A percentile compares a stretch with the other conserved stretches of the same genome.
phyloP scores from a whole-genome alignment of 192 early-diverging fungal species.

The Gryganskiella cystojenkinii region DNA sequence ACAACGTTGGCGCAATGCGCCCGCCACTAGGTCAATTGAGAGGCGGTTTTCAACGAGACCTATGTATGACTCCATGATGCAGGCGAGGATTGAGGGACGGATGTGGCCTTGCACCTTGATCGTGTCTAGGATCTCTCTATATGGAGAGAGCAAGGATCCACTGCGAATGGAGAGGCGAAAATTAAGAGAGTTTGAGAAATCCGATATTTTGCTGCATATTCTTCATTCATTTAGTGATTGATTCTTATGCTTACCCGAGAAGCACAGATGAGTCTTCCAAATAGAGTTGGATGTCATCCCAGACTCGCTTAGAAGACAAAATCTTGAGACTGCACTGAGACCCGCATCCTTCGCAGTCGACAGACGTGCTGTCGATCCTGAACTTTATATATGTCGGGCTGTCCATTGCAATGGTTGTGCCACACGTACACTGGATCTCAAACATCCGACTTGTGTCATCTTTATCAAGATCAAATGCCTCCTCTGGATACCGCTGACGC shows the following conservation, averaged over 20 bases:
- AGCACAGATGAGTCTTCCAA: slow-evolving; percentile 19
- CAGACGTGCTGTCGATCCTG: slow-evolving; percentile 42
- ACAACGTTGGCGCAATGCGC: slow-evolving; percentile 38
- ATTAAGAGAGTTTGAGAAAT: too few species aligned
- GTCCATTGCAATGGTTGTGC: slow-evolving; percentile 43
- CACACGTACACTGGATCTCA: slow-evolving; percentile 47
- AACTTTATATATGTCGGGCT: slow-evolving; percentile 50
- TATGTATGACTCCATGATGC: slow-evolving; percentile 41
- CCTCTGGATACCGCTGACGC: slow-evolving; percentile 39
- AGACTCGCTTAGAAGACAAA: slow-evolving; percentile 49
- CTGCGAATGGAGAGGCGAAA: slow-evolving; percentile 32
- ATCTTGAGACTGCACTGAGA: slow-evolving; percentile 50
- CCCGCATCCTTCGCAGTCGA: slow-evolving; percentile 45
- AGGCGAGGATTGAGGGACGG: slow-evolving; percentile 31
- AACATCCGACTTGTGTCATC: slow-evolving; percentile 38
- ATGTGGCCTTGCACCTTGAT: slow-evolving; percentile 43
- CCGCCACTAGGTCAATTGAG: slow-evolving; percentile 38
- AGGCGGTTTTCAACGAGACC: slow-evolving; percentile 34
- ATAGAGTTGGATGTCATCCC: slow-evolving; percentile 44
- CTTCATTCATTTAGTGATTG: too few species aligned
- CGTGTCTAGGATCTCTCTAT: slow-evolving; percentile 35
- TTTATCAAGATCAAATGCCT: slow-evolving; percentile 45
- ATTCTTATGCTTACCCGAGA: slow-evolving; percentile 51
- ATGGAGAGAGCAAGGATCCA: slow-evolving; percentile 29
- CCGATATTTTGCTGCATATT: too few species aligned